Base-by-base conservation (phyloP, 1,284 basidiomycete genomes). In the Ceratobasidium theobromae region DNA sequence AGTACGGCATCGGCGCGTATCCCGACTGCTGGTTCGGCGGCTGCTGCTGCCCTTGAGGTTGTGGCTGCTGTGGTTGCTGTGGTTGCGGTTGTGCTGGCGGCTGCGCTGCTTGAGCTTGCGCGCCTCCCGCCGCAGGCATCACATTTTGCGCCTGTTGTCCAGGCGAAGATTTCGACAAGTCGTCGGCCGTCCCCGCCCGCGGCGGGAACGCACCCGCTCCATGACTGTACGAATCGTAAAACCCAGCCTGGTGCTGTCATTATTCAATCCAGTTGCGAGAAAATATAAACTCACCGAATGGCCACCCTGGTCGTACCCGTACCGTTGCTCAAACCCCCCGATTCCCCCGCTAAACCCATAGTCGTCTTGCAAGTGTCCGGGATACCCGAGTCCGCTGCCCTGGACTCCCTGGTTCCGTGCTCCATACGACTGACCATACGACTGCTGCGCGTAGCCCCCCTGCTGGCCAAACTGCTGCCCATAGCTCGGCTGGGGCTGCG, bases 1-100 rank as follows among this genome's bases (percentile, higher is more conserved):
- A 89, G 72, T 86, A 87, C 1, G 83, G 84, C 54, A 86, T 75
- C 46, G 79, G 85, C 49, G 79, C 49, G n/a, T 46, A 41, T 11
- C 53, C 53, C 65, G 65, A 66, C 40, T 66, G 43, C 65, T 55
- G 65, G 65, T 80, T 80, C 60, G 79, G 81, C 46, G 76, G 74
- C 25, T 74, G 72, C 46, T 78, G 27, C 65, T 75, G 35, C 27
- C 72, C 72, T 9, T 77, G 76, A 41, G 76, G 76, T 66, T 80
- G 80, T 58, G 74, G 72, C 45, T 78, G 27, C 65, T 75, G 35
- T 21, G 72, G 73, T 9, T 77, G 76, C 48, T 76, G 76, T 23
- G 70, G 71, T 55, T 74, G 75, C 2, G 66, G 67, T 72, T 79
- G 69, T n/a, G n/a, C n/a, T n/a, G n/a, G n/a, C 67, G 74, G 66